Base-by-base conservation (phyloP, 2,329 filamentous ascomycete genomes). In the Bertia moriformis region DNA sequence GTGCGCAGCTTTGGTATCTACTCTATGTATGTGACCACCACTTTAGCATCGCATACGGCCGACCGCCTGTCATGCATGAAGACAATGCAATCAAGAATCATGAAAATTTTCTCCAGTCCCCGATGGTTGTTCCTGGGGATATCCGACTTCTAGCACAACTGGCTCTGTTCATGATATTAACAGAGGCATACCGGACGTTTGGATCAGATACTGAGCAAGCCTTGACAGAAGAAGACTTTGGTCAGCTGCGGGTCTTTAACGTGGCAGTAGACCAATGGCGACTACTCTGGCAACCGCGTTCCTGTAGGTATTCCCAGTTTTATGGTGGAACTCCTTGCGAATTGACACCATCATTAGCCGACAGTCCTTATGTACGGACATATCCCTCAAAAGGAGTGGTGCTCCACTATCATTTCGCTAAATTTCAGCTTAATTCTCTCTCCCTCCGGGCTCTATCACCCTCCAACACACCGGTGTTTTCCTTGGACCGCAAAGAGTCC, bases 1-100 rank as follows among this genome's bases (percentile, higher is more conserved):
- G 66, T 24, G 63, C 73, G 3, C 61, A 74, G 15, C 53, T 78
- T 12, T 78, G 73, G 73, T 78, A 76, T 46, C 52, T 73, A 20
- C 56, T 73, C 1, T 76, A 74, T 43, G 69, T 76, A 4, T 76
- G 71, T 44, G 72, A 73, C 41, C 67, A 70, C 40, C 69, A 73
- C 47, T 61, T 71, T 7, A 73, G 71, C 14, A 77, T 75, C 17
- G 56, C 75, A 0, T 77, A 78, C 40, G 71, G 71, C 2, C 60
- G 74, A 2, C 69, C 70, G 1, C 67, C 71, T 0, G 66, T 75
- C 5, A 68, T 76, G 0, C 67, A 69, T 19, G 72, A 77, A 39
- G 70, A 78, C 40, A 54, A 61, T 13, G 66, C 69, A 0, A 70
- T 77, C 29, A 65, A 70, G 38, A 70, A 71, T 4, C 71, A 71